Percentiles rank a stretch among this genome's conserved stretches.
These are phyloP conservation scores for Adansonia madagascariensis DNA, from an alignment of 441 rosid species.

Conservation along the genomic window DNA sequence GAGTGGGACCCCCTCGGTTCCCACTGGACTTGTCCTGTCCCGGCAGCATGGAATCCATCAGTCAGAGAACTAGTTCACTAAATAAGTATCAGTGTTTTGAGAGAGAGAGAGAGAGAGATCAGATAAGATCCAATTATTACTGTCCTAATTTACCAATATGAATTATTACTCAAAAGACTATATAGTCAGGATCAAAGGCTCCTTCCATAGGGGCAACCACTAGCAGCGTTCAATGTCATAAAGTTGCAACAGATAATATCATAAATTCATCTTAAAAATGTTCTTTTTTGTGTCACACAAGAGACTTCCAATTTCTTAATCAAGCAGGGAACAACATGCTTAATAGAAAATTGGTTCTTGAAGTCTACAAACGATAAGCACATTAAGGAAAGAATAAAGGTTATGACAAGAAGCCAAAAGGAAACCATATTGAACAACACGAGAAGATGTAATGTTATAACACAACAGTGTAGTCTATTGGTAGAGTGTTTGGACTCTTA, in stretches of 20 bases:
- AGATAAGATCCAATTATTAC: not conserved
- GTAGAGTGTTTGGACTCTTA: not conserved
- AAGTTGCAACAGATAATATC: not conserved
- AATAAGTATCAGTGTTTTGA: not conserved
- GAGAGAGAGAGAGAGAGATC: not conserved
- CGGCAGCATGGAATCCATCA: constrained; percentile 24
- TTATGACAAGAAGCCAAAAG: not conserved
- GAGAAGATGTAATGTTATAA: not conserved
- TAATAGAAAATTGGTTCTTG: not conserved
- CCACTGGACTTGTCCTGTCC: constrained; percentile 79
- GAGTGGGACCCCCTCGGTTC: constrained; percentile 85
- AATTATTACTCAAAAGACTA: not conserved
- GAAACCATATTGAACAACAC: constrained; percentile 4
- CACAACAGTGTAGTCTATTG: not conserved
- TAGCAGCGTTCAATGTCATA: not conserved
- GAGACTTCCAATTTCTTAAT: constrained; percentile 5
- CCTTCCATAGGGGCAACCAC: not conserved
- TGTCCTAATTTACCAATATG: not conserved
- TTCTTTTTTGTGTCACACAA: not conserved
- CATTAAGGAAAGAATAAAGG: constrained; percentile 1
- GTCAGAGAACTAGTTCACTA: not conserved
- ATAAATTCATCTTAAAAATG: constrained; percentile 7
- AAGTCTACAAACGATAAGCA: not conserved
- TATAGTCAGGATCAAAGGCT: not conserved
- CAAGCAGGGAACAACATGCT: not conserved